Evolutionary conservation across 345 rosid species (phyloP).

Genomic region (Acer negundo): DNA sequence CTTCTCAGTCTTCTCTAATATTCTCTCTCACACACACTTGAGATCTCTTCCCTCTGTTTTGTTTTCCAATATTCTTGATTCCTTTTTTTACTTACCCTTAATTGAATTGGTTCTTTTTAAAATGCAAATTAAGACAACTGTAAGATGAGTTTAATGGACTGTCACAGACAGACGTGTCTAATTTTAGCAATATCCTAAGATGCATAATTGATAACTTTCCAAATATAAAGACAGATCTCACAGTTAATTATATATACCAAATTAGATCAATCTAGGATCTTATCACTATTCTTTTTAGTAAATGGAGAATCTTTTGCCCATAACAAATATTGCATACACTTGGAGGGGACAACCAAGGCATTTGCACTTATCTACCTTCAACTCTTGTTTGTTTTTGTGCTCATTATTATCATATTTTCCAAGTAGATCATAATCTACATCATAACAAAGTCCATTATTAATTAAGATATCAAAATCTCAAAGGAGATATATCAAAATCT

Average conservation of each 20-base stretch:
- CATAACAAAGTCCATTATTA: background rate
- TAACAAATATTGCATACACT: background rate
- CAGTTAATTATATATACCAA: background rate
- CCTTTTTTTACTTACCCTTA: background rate
- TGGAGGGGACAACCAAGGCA: background rate
- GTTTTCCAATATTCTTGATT: background rate
- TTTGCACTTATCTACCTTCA: background rate
- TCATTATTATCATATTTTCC: background rate
- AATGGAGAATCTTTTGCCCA: constrained; percentile 3
- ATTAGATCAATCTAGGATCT: background rate
- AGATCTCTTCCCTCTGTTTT: background rate
- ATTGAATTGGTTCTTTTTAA: background rate
- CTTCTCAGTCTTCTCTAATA: background rate
- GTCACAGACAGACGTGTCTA: background rate
- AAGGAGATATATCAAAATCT: background rate
- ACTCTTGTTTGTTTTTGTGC: background rate
- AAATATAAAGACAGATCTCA: background rate
- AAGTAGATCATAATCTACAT: background rate
- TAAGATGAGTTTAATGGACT: background rate
- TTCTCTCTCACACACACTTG: background rate
- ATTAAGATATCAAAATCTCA: background rate
- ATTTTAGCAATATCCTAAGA: background rate
- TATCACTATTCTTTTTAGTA: background rate
- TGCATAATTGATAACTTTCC: background rate
- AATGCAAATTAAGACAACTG: background rate